Percentiles rank a stretch among this genome's conserved stretches.
These are phyloP conservation scores for Anthoceros angustus DNA, from an alignment of 225 moss, liverwort and hornwort genomes.

Conservation along the genomic window DNA sequence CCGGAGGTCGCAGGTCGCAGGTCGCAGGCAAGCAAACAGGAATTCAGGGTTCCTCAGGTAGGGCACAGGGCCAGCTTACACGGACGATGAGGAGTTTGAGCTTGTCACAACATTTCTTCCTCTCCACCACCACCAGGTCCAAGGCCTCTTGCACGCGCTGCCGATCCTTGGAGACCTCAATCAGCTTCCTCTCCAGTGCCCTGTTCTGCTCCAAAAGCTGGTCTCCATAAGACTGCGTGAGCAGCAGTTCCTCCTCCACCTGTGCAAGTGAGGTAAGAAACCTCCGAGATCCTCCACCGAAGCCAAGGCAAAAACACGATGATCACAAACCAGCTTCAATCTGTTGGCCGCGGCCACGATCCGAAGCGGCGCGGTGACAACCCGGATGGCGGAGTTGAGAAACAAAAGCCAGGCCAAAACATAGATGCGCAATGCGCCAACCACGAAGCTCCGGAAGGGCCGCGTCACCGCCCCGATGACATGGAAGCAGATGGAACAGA, in stretches of 20 bases:
- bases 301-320: not conserved
- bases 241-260: not conserved
- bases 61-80: too few relatives aligned
- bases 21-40: too few relatives aligned
- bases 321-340: not conserved
- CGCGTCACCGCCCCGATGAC: not conserved
- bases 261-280: not conserved
- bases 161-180: slow-evolving; percentile 2
- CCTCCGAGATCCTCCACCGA: too few relatives aligned
- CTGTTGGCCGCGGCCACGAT: not conserved
- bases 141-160: not conserved
- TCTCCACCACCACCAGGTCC: not conserved
- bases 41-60: too few relatives aligned
- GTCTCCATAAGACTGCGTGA: not conserved
- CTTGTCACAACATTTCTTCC: not conserved
- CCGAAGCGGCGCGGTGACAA: not conserved
- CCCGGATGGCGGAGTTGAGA: not conserved
- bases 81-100: not conserved
- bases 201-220: not conserved
- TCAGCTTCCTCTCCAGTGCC: not conserved
- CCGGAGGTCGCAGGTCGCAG: too few relatives aligned
- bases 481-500: not conserved
- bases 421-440: not conserved
- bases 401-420: not conserved
- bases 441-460: not conserved